Percentiles rank a stretch among this genome's conserved stretches.
Evolutionary conservation across 2,329 filamentous ascomycete species (phyloP).

Genomic region (Exophiala phaeomuriformis): DNA sequence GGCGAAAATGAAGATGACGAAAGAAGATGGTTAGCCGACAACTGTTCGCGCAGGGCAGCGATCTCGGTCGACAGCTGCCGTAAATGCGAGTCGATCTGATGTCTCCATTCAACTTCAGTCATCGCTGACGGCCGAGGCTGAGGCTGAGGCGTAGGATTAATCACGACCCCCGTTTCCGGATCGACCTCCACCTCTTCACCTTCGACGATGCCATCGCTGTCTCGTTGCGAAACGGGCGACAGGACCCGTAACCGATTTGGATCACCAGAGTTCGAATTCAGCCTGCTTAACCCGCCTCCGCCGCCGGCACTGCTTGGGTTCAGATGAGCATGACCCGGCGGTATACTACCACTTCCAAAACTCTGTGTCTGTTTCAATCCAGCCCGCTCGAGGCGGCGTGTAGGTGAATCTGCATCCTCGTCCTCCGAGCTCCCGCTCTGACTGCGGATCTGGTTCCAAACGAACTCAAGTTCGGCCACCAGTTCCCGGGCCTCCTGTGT

Average conservation of each 20-base stretch:
- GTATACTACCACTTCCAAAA: conserved; percentile 12
- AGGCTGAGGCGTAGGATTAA: conserved; percentile 27
- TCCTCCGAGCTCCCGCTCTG: conserved; percentile 27
- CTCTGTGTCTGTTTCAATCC: conserved; percentile 35
- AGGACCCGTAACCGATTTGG: conserved; percentile 59
- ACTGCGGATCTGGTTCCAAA: conserved; percentile 85
- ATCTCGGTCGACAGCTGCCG: conserved; percentile 89
- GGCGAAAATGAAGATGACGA: conserved; percentile 29
- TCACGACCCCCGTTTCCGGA: conserved; percentile 25
- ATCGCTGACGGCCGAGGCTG: neutral
- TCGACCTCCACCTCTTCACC: conserved; percentile 29
- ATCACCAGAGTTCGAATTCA: conserved; percentile 6
- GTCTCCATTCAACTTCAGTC: conserved; percentile 14
- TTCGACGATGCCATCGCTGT: conserved; percentile 43
- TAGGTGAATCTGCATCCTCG: conserved; percentile 34
- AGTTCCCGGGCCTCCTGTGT: conserved; percentile 77
- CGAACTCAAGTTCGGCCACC: conserved; percentile 92
- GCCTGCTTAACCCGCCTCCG: conserved; percentile 6
- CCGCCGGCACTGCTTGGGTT: neutral
- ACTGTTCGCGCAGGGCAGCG: conserved; percentile 83
- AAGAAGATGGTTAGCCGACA: conserved; percentile 64
- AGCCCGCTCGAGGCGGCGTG: conserved; percentile 40
- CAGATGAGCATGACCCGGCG: neutral
- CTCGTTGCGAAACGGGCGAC: conserved; percentile 69
- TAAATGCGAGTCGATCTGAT: conserved; percentile 69